Percentiles rank a stretch among this genome's conserved stretches.
phyloP scores from a whole-genome alignment of 2,329 filamentous ascomycete species.

The Cordyceps pruinosa region DNA sequence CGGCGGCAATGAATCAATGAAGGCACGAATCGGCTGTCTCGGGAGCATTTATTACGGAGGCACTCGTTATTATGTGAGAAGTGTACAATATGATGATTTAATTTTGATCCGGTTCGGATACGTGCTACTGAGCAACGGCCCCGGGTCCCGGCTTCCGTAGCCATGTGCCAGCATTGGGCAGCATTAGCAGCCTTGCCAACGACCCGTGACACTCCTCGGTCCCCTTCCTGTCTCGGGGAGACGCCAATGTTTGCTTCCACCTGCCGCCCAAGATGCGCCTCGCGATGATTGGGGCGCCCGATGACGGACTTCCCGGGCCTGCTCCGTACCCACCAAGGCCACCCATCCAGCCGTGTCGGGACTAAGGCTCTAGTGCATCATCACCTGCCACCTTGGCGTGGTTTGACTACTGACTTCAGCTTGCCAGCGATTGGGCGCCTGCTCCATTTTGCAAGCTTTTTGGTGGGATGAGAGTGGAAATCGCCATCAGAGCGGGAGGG shows the following conservation, averaged over 20 bases:
- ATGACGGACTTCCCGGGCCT: background rate
- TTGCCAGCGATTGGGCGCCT: too few species aligned
- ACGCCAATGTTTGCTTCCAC: background rate
- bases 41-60: background rate
- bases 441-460: background rate
- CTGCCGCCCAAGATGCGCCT: background rate
- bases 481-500: background rate
- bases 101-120: background rate
- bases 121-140: background rate
- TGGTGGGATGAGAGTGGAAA: background rate
- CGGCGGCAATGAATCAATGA: background rate
- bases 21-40: background rate
- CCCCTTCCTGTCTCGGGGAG: background rate
- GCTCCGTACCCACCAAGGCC: background rate
- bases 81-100: background rate
- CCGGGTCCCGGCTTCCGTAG: background rate
- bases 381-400: background rate
- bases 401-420: background rate
- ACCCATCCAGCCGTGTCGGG: too few species aligned
- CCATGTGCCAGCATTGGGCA: too few species aligned
- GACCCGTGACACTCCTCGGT: background rate
- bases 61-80: background rate
- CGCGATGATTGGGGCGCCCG: background rate
- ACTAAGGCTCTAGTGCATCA: background rate
- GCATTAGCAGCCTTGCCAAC: too few species aligned